These are phyloP conservation scores for Cetraspora pellucida DNA, from an alignment of 192 early-diverging fungal genomes.

Conservation along the genomic window DNA sequence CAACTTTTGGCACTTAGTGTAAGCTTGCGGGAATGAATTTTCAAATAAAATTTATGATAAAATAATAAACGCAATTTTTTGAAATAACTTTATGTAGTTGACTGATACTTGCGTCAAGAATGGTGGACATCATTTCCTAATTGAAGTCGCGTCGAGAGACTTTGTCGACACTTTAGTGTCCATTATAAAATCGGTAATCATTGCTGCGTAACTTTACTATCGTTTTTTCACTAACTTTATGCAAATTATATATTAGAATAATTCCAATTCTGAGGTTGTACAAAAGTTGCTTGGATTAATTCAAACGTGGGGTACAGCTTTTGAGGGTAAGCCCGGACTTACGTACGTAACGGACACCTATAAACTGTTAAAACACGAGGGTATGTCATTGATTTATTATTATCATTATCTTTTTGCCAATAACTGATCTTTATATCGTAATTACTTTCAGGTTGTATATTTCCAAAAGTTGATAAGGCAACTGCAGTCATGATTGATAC, in stretches of 20 bases:
- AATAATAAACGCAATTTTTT: neutral
- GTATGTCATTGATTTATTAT: slow-evolving; percentile 31
- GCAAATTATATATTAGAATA: slow-evolving; percentile 40
- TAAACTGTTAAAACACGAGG: slow-evolving; percentile 77
- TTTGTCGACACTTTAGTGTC: slow-evolving; percentile 85
- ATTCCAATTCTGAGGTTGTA: slow-evolving; percentile 74
- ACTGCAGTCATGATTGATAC: slow-evolving; percentile 74
- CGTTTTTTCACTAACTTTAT: neutral
- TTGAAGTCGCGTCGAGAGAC: slow-evolving; percentile 84
- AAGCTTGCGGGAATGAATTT: slow-evolving; percentile 18
- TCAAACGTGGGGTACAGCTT: slow-evolving; percentile 89
- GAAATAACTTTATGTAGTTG: slow-evolving; percentile 50
- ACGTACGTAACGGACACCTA: slow-evolving; percentile 81
- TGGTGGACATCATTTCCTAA: slow-evolving; percentile 81
- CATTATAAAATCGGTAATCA: slow-evolving; percentile 61
- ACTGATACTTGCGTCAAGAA: slow-evolving; percentile 96
- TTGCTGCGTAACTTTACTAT: neutral
- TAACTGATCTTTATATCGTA: neutral
- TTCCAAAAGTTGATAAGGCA: slow-evolving; percentile 71
- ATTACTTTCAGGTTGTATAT: slow-evolving; percentile 55
- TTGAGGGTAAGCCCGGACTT: slow-evolving; percentile 77
- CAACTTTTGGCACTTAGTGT: slow-evolving; percentile 85
- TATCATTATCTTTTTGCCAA: neutral
- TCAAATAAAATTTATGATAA: neutral
- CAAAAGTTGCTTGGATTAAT: slow-evolving; percentile 74